These are phyloP conservation scores for Coprinopsis marcescibilis DNA, from an alignment of 768 basidiomycete species.

Conservation along the genomic window DNA sequence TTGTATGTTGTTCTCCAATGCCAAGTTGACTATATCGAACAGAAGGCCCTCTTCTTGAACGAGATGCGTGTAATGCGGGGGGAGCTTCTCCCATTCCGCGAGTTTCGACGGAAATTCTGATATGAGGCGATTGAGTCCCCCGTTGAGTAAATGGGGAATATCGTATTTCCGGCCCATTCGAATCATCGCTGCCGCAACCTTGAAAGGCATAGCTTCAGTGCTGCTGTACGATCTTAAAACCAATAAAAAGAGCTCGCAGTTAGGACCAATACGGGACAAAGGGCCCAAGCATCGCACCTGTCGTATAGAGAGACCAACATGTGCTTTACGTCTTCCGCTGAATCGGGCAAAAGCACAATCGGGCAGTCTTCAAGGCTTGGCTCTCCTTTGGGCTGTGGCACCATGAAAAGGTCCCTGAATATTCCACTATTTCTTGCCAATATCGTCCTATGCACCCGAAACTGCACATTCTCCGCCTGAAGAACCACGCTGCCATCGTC, in stretches of 20 bases:
- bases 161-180: slow-evolving; percentile 18
- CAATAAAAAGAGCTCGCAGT: neutral
- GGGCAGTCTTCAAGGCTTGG: slow-evolving; percentile 10
- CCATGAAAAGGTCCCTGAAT: slow-evolving; percentile 21
- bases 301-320: slow-evolving; percentile 9
- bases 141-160: slow-evolving; percentile 9
- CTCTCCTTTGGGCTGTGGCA: slow-evolving; percentile 4
- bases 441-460: slow-evolving; percentile 17
- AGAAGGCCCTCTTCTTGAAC: slow-evolving; percentile 4
- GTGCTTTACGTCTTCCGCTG: slow-evolving; percentile 8
- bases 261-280: neutral
- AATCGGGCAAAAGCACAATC: slow-evolving; percentile 11
- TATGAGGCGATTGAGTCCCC: slow-evolving; percentile 8
- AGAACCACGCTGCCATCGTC: slow-evolving; percentile 20
- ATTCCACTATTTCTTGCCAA: slow-evolving; percentile 16
- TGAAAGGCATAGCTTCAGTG: slow-evolving; percentile 1
- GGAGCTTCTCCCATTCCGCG: slow-evolving; percentile 7
- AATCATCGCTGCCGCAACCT: slow-evolving; percentile 11
- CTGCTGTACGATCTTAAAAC: slow-evolving; percentile 6
- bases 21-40: slow-evolving; percentile 12
- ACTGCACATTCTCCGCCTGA: slow-evolving; percentile 18
- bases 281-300: slow-evolving; percentile 1
- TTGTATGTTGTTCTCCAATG: slow-evolving; percentile 4
- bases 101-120: slow-evolving; percentile 12
- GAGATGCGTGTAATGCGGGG: slow-evolving; percentile 3